Evolutionary conservation across 108 stramenopile species (phyloP), one percentile per base, ranked within the genome.

Genomic region (Aureococcus anophagefferens): DNA sequence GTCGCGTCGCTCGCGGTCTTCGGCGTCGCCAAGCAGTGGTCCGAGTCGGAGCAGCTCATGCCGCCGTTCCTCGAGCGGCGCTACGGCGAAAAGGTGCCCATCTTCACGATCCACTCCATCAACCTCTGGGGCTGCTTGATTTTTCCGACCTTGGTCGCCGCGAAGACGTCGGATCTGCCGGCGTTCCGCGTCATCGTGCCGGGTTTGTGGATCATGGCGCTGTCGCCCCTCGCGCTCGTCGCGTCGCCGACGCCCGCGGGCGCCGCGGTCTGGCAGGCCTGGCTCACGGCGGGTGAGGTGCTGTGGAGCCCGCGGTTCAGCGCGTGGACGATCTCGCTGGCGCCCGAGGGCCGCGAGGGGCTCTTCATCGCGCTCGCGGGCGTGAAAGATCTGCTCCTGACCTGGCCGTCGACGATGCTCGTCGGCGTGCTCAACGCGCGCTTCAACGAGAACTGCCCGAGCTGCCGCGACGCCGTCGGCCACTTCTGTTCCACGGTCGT

Each of bases 301-400:
- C 40, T 82, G 25, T 82, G 81, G 81, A 70, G 70, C 40, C 81
- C 81, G 4, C 68, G 81, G 3, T 73, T 74, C 63, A 63, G 64
- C 36, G 64, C 76, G 0, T 81, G 81, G 81, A 68, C 71, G 5
- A 73, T 77, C 14, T 63, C 73, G 11, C 64, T 81, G 32, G 81
- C 81, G 30, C 81, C 81, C 9, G 72, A 65, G 36, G 81, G 81
- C 36, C 74, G 72, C 59, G 81, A 81, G 36, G 81, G 81, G 30
- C 65, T 81, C 25, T 81, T 81, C 62, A 78, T 81, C 66, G 77
- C 81, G 18, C 66, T 81, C 15, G 67, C 71, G 5, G 64, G 46
- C 18, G 65, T 69, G 25, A 79, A 77, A 69, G 29, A 44, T 13
- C 40, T 72, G 0, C 66, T 81, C 9, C 33, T 81, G 3, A 72